phyloP scores from a whole-genome alignment of 495 filamentous ascomycete genomes.

The Aspergillus olivimuriae region DNA sequence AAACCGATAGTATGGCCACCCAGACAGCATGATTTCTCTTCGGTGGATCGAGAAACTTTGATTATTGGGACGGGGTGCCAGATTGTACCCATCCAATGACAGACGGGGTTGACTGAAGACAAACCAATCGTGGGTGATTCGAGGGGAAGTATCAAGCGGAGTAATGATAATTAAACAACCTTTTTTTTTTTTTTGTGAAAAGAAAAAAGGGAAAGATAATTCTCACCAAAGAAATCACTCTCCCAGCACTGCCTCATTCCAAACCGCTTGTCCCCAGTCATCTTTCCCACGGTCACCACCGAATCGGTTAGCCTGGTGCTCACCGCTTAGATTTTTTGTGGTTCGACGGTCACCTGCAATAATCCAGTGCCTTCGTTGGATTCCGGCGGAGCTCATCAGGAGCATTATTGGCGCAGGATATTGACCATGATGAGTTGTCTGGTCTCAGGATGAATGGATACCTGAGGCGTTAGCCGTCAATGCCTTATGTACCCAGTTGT shows the following conservation, averaged over 20 bases:
- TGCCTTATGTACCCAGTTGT: neutral
- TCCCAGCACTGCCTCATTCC: conserved; percentile 24
- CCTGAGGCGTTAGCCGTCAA: neutral
- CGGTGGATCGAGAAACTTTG: conserved; percentile 5
- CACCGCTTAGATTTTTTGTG: conserved; percentile 16
- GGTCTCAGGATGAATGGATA: neutral
- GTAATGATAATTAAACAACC: neutral
- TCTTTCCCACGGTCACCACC: conserved; percentile 8
- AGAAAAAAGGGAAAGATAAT: conserved; percentile 2
- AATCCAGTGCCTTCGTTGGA: neutral
- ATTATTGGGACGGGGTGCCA: conserved; percentile 2
- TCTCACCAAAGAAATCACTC: conserved; percentile 3
- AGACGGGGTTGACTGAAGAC: conserved; percentile 2
- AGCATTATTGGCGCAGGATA: neutral
- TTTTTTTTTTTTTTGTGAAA: neutral
- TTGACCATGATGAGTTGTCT: neutral
- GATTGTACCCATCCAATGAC: too few species aligned
- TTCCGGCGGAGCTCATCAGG: too few species aligned
- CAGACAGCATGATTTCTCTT: conserved; percentile 3
- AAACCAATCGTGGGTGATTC: neutral
- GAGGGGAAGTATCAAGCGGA: neutral
- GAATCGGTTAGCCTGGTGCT: conserved; percentile 12
- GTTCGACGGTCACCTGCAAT: too few species aligned
- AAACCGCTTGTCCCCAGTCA: conserved; percentile 9
- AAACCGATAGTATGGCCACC: too few species aligned